Conservation (phyloP, 148 eudicot species). For the Fallopia convolvulus region DNA sequence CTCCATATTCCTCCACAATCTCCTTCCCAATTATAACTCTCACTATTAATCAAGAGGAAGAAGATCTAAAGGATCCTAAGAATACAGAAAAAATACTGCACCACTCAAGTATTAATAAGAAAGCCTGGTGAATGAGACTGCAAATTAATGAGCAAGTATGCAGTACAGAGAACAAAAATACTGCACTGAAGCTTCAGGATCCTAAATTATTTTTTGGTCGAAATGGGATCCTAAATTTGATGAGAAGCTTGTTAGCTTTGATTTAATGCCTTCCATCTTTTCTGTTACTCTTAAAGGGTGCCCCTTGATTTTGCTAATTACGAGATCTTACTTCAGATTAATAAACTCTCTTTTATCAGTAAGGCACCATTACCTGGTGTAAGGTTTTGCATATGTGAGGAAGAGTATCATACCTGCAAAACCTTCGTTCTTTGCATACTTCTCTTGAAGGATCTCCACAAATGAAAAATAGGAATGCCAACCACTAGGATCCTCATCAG, state of each 20-base stretch:
- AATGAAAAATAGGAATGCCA: slow-evolving; percentile 78
- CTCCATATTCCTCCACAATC: neutral
- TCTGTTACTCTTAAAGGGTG: neutral
- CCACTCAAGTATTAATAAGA: neutral
- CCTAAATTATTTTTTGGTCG: no score
- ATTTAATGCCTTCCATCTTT: neutral
- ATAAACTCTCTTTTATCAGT: neutral
- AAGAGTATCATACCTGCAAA: slow-evolving; percentile 35
- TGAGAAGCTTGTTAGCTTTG: neutral
- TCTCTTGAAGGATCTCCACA: slow-evolving; percentile 58
- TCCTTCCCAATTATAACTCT: neutral
- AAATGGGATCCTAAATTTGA: neutral
- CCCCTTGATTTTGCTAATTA: neutral
- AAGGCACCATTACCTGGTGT: neutral
- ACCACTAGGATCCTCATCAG: slow-evolving; percentile 88
- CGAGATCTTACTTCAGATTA: neutral
- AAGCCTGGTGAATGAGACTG: neutral
- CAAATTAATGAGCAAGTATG: neutral
- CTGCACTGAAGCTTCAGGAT: neutral
- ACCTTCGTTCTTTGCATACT: slow-evolving; percentile 70
- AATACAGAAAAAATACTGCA: neutral
- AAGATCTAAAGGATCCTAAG: neutral
- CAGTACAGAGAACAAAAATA: neutral
- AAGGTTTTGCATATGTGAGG: neutral
- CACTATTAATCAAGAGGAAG: neutral